A percentile compares a stretch with the other conserved stretches of the same genome.
Evolutionary conservation across 345 rosid genomes (phyloP).

Genomic region (Zanthoxylum bungeanum): DNA sequence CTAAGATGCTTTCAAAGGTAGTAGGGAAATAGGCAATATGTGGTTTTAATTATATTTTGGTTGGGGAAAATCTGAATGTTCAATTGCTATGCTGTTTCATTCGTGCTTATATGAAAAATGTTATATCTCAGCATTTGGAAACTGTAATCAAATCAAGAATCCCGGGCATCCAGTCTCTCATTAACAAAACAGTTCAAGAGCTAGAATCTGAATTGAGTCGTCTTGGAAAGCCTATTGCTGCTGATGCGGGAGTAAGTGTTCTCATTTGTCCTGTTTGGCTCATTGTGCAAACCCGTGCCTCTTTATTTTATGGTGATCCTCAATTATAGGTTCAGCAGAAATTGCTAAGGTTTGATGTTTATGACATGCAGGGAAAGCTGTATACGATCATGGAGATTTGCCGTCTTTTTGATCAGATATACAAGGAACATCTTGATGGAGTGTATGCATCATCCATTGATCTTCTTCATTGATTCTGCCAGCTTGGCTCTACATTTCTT

Average conservation of each 20-base stretch:
- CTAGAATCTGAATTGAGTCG: conserved; percentile 89
- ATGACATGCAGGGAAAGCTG: conserved; percentile 78
- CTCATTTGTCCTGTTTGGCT: not conserved
- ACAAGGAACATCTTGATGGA: conserved; percentile 97
- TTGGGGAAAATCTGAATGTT: not conserved
- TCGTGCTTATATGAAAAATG: conserved; percentile 5
- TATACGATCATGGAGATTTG: conserved; percentile 98
- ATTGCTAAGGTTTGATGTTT: conserved; percentile 21
- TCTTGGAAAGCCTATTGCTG: conserved; percentile 97
- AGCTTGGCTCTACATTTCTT: not conserved
- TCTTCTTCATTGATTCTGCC: not conserved
- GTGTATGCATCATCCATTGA: conserved; percentile 46
- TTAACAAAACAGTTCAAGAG: conserved; percentile 79
- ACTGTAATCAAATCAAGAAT: conserved; percentile 94
- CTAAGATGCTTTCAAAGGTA: conserved; percentile 95
- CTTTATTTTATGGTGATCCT: not conserved
- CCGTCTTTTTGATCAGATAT: conserved; percentile 89
- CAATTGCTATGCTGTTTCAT: not conserved
- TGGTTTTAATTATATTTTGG: not conserved
- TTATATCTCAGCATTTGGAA: conserved; percentile 82
- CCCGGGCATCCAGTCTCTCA: conserved; percentile 94
- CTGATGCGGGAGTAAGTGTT: conserved; percentile 90
- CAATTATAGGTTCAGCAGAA: not conserved
- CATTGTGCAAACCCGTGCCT: conserved; percentile 8
- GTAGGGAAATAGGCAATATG: not conserved